Base-by-base conservation (phyloP, 2,329 filamentous ascomycete genomes). In the Aspergillus uvarum region DNA sequence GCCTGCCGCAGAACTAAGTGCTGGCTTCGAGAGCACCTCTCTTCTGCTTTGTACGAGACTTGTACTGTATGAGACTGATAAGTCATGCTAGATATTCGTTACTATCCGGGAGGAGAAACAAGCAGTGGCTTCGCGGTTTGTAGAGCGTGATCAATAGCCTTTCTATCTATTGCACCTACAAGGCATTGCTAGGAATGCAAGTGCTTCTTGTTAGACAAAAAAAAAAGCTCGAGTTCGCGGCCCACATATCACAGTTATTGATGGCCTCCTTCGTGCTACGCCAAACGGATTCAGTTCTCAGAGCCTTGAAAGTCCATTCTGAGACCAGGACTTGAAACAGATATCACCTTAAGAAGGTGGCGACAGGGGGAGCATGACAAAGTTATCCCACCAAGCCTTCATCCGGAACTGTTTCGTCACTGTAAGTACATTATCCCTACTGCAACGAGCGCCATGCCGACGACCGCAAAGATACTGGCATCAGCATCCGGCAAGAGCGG, bases 71-170 rank as follows among this genome's bases (percentile, higher is more conserved):
- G 31, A 10, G 57, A 35, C 63, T 65, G 55, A 66, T 63, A 19
- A 56, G 24, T 50, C 19, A 35, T 38, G 52, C 21, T 49, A 77
- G 75, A 70, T 71, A 26, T 74, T 73, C 22, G 61, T 72, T 1
- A 75, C 72, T 1, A 68, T 76, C 24, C 73, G 74, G 7, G 71
- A 77, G 50, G 75, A 77, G 60, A 72, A 74, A 32, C 74, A 74
- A 60, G 71, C 75, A 54, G 60, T 67, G 29, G 60, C 63, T 44
- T 31, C 58, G 47, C 65, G 68, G 24, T 65, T 71, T 47, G 65
- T 60, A 31, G 66, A 65, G 51, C 61, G 60, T 31, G 62, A 67
- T 35, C 63, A 58, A 56, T 65, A 60, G 38, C 38, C 7, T 19
- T 16, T 44, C 6, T 44, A 16, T 35, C 12, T 16, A 8, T 44